Evolutionary conservation across 768 basidiomycete genomes (phyloP).

Genomic region (Podaxis mareebaensis): DNA sequence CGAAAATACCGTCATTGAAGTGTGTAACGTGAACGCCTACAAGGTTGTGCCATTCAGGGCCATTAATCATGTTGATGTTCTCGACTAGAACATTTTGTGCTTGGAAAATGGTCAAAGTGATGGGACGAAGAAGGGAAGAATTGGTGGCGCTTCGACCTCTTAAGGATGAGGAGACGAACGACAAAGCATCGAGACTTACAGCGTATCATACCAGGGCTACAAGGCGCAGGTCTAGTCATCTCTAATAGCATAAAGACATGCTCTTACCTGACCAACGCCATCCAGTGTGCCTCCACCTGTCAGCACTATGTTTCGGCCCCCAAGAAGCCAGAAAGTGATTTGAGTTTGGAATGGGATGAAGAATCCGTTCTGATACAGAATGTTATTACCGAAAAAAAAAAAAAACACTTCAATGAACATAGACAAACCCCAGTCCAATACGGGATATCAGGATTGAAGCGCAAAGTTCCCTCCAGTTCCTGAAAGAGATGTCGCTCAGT

Average conservation of each 20-base stretch:
- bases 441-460: constrained; percentile 48
- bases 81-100: constrained; percentile 47
- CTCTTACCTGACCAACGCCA: constrained; percentile 58
- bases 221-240: neutral
- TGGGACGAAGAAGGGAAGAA: constrained; percentile 50
- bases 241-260: neutral
- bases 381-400: neutral
- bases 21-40: constrained; percentile 25
- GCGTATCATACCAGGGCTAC: constrained; percentile 58
- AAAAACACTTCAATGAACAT: neutral
- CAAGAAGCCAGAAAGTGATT: constrained; percentile 55
- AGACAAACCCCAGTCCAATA: constrained; percentile 51
- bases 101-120: constrained; percentile 55
- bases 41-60: constrained; percentile 55
- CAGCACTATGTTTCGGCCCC: constrained; percentile 46
- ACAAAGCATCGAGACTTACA: constrained; percentile 26
- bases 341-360: constrained; percentile 55
- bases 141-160: constrained; percentile 38
- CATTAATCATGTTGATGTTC: constrained; percentile 48
- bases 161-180: neutral
- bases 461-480: constrained; percentile 51
- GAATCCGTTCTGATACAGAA: constrained; percentile 44
- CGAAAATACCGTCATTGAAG: neutral
- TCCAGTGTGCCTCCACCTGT: constrained; percentile 67
- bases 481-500: constrained; percentile 20